Evolutionary conservation across 495 filamentous ascomycete species (phyloP), one percentile per base, ranked within the genome.

Genomic region (Parathielavia hyrcaniae): DNA sequence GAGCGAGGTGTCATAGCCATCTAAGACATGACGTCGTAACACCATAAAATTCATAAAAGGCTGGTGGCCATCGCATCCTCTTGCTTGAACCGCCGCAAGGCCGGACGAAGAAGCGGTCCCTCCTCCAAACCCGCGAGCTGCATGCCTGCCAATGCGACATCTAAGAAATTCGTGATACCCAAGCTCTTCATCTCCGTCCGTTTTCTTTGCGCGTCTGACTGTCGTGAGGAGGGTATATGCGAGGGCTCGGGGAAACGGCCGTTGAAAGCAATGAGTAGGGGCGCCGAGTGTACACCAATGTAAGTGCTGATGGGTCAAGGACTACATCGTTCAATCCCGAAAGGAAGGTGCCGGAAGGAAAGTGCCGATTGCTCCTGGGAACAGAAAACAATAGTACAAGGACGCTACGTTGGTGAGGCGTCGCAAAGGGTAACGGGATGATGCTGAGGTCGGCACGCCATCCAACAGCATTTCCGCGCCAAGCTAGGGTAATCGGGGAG

Each of bases 11-110:
- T 64, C 66, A 66, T 69, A 64, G 63, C 64, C 63, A 65, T 72
- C 68, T 72, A 69, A 59, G 68, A 70, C 68, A 62, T 72, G 64
- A 71, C 64, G 58, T 72, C 69, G 66, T 72, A 69, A 71, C 61
- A 67, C 66, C 69, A 60, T 72, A 67, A 72, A 65, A 69, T 62
- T 72, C 69, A 50, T 72, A 64, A 61, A 49, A 34, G 19, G 17
- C 16, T 50, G 12, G 30, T 17, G 41, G 55, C 58, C 39, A 58
- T 32, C 54, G 34, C 45, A 41, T 47, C 32, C 41, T n/a, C 40
- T 23, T 57, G 51, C 12, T 19, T 32, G 50, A 34, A 32, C 51
- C 36, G 30, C 34, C 20, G 40, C 17, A 22, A 14, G 40, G 30
- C 40, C 45, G 23, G 14, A 50, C 49, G 53, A 20, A 36, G 3